A percentile compares a stretch with the other conserved stretches of the same genome.
Evolutionary conservation across 2,329 filamentous ascomycete species (phyloP).

Genomic region (Myriosclerotinia curreyana): DNA sequence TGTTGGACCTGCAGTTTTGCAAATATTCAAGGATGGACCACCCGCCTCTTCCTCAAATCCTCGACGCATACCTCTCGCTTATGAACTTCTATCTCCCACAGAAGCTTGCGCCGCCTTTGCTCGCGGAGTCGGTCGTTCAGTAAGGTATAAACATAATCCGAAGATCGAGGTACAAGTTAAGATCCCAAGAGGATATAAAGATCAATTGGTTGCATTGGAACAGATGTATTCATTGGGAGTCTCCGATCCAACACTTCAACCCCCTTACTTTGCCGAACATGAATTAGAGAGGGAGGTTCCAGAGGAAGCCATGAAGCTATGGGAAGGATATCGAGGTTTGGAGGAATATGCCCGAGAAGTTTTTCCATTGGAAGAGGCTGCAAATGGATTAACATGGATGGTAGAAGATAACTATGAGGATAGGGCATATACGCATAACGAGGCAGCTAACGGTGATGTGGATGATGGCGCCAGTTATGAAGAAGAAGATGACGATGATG

Average conservation of each 20-base stretch:
- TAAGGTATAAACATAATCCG: slow-evolving; percentile 67
- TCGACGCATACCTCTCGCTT: slow-evolving; percentile 79
- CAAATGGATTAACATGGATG: slow-evolving; percentile 96
- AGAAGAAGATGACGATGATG: slow-evolving; percentile 51
- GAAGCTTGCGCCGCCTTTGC: slow-evolving; percentile 82
- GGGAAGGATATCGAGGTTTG: slow-evolving; percentile 86
- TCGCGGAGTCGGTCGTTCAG: slow-evolving; percentile 71
- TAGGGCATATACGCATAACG: slow-evolving; percentile 26
- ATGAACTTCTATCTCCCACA: slow-evolving; percentile 79
- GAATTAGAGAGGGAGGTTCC: slow-evolving; percentile 64
- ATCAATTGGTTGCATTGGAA: slow-evolving; percentile 73
- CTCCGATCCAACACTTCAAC: slow-evolving; percentile 51
- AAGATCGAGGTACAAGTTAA: slow-evolving; percentile 82
- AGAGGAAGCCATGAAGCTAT: slow-evolving; percentile 72
- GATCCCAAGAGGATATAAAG: slow-evolving; percentile 82
- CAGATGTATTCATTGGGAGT: slow-evolving; percentile 51
- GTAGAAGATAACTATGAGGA: slow-evolving; percentile 46
- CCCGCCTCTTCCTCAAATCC: slow-evolving; percentile 59
- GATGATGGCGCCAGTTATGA: slow-evolving; percentile 31
- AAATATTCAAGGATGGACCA: slow-evolving; percentile 92
- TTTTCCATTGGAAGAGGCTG: slow-evolving; percentile 90
- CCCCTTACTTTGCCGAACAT: slow-evolving; percentile 60
- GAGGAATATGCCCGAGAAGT: slow-evolving; percentile 95
- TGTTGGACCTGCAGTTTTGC: slow-evolving; percentile 84
- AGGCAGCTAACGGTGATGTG: slow-evolving; percentile 35